Percentiles rank a stretch among this genome's conserved stretches.
These are phyloP conservation scores for Pelargonium myrrhifolium DNA, from an alignment of 441 rosid species.

Conservation along the genomic window DNA sequence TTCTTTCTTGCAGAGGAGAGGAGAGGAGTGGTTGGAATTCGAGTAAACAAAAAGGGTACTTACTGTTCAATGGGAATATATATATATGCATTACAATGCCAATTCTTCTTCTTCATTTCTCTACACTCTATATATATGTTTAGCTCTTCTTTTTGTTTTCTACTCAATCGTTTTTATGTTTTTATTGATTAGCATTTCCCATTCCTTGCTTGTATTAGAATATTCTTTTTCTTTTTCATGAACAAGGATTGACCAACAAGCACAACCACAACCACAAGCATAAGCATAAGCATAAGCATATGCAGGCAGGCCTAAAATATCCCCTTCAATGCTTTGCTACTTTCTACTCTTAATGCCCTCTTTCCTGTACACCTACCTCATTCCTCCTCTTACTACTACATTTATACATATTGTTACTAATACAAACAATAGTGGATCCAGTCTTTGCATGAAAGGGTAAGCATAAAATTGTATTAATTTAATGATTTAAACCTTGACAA, in stretches of 20 bases:
- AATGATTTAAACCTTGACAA: too few species aligned
- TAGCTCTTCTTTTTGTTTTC: slow-evolving; percentile 1
- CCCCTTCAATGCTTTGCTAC: slow-evolving; percentile 19
- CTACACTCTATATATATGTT: slow-evolving; percentile 10
- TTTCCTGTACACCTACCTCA: too few species aligned
- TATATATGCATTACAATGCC: slow-evolving; percentile 38
- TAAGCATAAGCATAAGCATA: not conserved
- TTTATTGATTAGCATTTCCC: slow-evolving; percentile 18
- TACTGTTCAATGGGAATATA: slow-evolving; percentile 28
- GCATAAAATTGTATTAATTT: too few species aligned
- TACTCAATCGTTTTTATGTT: not conserved
- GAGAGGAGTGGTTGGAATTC: slow-evolving; percentile 38
- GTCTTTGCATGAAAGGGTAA: too few species aligned
- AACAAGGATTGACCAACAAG: slow-evolving; percentile 28
- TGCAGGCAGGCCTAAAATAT: slow-evolving; percentile 29
- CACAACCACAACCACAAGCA: too few species aligned
- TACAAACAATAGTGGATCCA: too few species aligned
- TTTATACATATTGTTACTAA: too few species aligned
- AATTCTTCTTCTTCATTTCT: too few species aligned
- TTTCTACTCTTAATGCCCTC: not conserved
- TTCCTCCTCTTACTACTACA: too few species aligned
- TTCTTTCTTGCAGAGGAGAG: slow-evolving; percentile 22
- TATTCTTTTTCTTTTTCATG: slow-evolving; percentile 30
- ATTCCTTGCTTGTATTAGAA: slow-evolving; percentile 31
- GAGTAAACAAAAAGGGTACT: slow-evolving; percentile 25